phyloP scores from a whole-genome alignment of 768 basidiomycete genomes.

The Boletus eberwhitei region DNA sequence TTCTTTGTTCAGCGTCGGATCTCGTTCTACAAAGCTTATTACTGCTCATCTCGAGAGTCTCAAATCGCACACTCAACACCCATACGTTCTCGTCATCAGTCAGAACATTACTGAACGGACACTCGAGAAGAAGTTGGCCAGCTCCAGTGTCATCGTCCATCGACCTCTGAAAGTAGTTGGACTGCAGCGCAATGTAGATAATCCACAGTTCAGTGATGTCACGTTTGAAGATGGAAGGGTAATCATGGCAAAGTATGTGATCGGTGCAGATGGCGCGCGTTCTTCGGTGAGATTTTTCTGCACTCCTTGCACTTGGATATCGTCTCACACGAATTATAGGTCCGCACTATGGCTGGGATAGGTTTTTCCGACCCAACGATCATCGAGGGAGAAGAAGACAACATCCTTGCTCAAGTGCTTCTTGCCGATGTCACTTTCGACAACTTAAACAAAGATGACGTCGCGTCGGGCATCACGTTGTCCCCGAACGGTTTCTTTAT shows the following conservation, averaged over 20 bases:
- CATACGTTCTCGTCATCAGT: constrained; percentile 40
- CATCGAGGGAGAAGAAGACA: constrained; percentile 20
- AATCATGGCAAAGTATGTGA: constrained; percentile 43
- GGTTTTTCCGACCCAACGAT: constrained; percentile 43
- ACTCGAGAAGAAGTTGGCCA: constrained; percentile 35
- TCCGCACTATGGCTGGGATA: constrained; percentile 42
- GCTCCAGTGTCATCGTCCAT: constrained; percentile 32
- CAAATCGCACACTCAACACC: constrained; percentile 40
- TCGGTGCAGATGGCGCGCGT: constrained; percentile 50
- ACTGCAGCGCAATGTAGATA: constrained; percentile 29
- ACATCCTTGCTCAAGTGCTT: constrained; percentile 37
- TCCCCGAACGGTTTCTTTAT: constrained; percentile 35
- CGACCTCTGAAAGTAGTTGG: constrained; percentile 40
- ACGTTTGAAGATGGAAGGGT: constrained; percentile 44
- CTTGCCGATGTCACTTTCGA: constrained; percentile 46
- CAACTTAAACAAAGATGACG: background rate
- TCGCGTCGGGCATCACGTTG: background rate
- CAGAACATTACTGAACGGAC: constrained; percentile 44
- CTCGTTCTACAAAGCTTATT: constrained; percentile 30
- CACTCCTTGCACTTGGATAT: background rate
- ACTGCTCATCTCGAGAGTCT: constrained; percentile 34
- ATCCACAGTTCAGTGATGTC: constrained; percentile 35
- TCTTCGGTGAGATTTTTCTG: constrained; percentile 37
- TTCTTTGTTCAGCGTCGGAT: constrained; percentile 24
- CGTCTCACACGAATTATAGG: constrained; percentile 23